Evolutionary conservation across 2,329 filamentous ascomycete genomes (phyloP), one percentile per base, ranked within the genome.

Genomic region (Xylaria sp.): DNA sequence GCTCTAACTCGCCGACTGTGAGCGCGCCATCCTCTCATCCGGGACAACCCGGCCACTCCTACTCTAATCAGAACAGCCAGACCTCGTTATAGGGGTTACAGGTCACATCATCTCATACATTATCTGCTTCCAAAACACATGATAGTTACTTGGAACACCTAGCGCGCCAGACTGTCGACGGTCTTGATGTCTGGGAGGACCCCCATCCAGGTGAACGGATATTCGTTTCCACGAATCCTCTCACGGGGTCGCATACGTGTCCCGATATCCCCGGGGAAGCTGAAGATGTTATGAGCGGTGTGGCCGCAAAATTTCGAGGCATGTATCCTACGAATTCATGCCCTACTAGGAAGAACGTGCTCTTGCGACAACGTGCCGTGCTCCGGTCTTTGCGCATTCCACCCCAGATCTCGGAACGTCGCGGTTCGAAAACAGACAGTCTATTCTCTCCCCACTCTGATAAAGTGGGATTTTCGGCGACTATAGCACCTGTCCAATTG

Each of bases 41-140:
- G 77, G 73, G 77, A 59, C 53, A 65, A 48, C 23, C 59, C n/a
- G 42, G 38, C 40, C 23, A 80, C 56, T 81, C 83, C 38, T 65
- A 74, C 9, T 78, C 74, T 63, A 76, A 77, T 53, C 76, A 76
- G 66, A 74, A 74, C 65, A 77, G 76, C 68, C 79, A 77, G 57
- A 79, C 79, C 73, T 78, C 79, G 54, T 86, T 86, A 85, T 90
- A 86, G 88, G 82, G 83, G 80, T 84, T 78, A 81, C 84, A 88
- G 86, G 87, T 82, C 85, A 83, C 84, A 83, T 81, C 84, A 81
- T 80, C 80, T 81, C 81, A 82, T 77, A 77, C 78, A 77, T 74
- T 80, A 79, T 77, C 79, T 72, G 75, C 76, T 68, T 72, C 73
- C 73, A 70, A 72, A 67, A 65, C 72, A 60, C 69, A 66, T 66